A percentile compares a stretch with the other conserved stretches of the same genome.
phyloP scores from a whole-genome alignment of 306 rosid species.

The Begonia masoniana region DNA sequence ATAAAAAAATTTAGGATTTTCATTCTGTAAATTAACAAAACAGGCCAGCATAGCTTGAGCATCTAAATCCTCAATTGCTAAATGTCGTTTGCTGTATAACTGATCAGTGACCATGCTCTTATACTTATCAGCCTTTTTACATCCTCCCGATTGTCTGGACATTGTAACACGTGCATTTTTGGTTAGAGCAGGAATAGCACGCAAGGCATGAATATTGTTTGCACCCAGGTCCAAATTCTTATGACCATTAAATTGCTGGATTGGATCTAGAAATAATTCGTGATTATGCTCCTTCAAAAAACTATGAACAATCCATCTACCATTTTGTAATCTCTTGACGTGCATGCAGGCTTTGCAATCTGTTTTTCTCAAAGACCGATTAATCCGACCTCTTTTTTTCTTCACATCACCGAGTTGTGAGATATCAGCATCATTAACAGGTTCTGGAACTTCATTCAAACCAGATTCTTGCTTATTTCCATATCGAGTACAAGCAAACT shows the following conservation, averaged over 20 bases:
- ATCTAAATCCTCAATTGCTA: slow-evolving; percentile 29
- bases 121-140: slow-evolving; percentile 24
- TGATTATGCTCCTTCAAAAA: slow-evolving; percentile 92
- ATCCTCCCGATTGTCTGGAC: slow-evolving; percentile 65
- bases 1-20: slow-evolving; percentile 39
- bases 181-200: slow-evolving; percentile 80
- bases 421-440: slow-evolving; percentile 9
- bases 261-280: slow-evolving; percentile 81
- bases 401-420: slow-evolving; percentile 13
- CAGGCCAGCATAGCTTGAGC: slow-evolving; percentile 24
- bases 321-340: slow-evolving; percentile 75
- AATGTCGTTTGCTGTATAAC: slow-evolving; percentile 7
- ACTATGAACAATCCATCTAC: slow-evolving; percentile 84
- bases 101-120: slow-evolving; percentile 11
- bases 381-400: slow-evolving; percentile 54
- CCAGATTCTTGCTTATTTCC: slow-evolving; percentile 84
- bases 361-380: slow-evolving; percentile 79
- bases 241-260: slow-evolving; percentile 82
- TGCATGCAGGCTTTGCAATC: slow-evolving; percentile 99
- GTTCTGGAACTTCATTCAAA: slow-evolving; percentile 14
- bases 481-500: slow-evolving; percentile 88
- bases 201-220: slow-evolving; percentile 72
- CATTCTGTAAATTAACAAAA: slow-evolving; percentile 31
- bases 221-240: slow-evolving; percentile 85
- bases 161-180: slow-evolving; percentile 81